Evolutionary conservation across 495 filamentous ascomycete species (phyloP).

Genomic region (Acidiella bohemica): DNA sequence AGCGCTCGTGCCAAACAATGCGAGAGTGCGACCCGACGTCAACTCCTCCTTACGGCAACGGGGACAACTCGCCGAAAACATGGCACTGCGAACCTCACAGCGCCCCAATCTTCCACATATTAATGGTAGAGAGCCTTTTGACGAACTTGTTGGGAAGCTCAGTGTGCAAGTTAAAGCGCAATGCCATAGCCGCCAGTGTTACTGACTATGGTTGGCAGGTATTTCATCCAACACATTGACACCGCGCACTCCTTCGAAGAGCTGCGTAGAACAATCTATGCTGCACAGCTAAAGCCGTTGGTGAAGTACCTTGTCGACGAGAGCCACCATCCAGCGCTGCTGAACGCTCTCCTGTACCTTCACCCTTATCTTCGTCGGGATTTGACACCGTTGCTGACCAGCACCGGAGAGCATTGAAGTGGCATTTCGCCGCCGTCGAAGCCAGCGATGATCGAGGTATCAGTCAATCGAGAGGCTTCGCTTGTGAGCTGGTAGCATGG

Average conservation of each 20-base stretch:
- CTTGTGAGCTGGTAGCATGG: slow-evolving; percentile 88
- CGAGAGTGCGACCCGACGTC: background rate
- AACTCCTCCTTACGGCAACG: too few species aligned
- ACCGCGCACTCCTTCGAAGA: slow-evolving; percentile 67
- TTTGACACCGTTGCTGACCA: background rate
- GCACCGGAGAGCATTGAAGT: slow-evolving; percentile 60
- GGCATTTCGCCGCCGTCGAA: slow-evolving; percentile 38
- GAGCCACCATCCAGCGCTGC: slow-evolving; percentile 58
- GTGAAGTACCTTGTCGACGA: slow-evolving; percentile 50
- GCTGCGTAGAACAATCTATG: slow-evolving; percentile 51
- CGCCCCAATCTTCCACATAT: slow-evolving; percentile 2
- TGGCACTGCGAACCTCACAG: too few species aligned
- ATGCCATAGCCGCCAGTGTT: background rate
- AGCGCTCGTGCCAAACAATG: too few species aligned
- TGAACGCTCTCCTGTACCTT: slow-evolving; percentile 65
- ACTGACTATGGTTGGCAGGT: slow-evolving; percentile 32
- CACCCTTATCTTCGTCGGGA: background rate
- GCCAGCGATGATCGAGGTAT: slow-evolving; percentile 51
- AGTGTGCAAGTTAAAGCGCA: slow-evolving; percentile 2
- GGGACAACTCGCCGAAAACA: too few species aligned
- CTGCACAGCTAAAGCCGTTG: slow-evolving; percentile 49
- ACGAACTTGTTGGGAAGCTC: slow-evolving; percentile 8
- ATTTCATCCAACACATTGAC: slow-evolving; percentile 49
- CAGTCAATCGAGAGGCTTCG: slow-evolving; percentile 62
- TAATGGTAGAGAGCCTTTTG: slow-evolving; percentile 9